These are phyloP conservation scores for Leccinum obscurum DNA, from an alignment of 768 basidiomycete genomes.

Conservation along the genomic window DNA sequence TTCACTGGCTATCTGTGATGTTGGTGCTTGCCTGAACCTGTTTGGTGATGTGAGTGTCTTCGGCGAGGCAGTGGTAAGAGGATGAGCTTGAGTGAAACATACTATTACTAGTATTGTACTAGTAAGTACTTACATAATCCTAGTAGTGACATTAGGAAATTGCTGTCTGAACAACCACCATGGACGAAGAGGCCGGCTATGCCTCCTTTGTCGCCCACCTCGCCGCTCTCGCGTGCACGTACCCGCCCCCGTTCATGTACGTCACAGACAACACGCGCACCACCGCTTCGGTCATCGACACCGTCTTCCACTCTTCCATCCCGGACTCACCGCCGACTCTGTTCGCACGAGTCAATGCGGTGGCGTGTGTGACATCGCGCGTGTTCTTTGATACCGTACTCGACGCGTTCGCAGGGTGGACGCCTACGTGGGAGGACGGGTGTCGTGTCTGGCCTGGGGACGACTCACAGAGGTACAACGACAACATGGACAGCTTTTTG, in stretches of 20 bases:
- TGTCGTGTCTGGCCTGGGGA: constrained; percentile 56
- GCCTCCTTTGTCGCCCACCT: constrained; percentile 25
- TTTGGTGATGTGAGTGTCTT: too few species aligned
- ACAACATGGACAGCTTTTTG: constrained; percentile 67
- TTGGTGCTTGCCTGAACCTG: too few species aligned
- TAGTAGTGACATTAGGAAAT: too few species aligned
- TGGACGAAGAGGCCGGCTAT: constrained; percentile 25
- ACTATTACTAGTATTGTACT: too few species aligned
- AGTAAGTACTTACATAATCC: too few species aligned
- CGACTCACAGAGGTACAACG: constrained; percentile 52
- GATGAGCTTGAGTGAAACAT: too few species aligned
- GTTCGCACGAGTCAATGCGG: constrained; percentile 52
- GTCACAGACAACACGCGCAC: constrained; percentile 57
- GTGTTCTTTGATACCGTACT: constrained; percentile 67
- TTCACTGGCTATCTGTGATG: too few species aligned
- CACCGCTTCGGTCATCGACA: constrained; percentile 39
- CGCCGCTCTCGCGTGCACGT: constrained; percentile 32
- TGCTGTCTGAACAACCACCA: too few species aligned
- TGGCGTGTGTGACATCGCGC: constrained; percentile 60
- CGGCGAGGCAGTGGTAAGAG: too few species aligned
- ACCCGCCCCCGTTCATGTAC: constrained; percentile 67
- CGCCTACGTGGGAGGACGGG: constrained; percentile 58
- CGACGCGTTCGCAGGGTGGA: constrained; percentile 59
- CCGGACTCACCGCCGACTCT: constrained; percentile 28
- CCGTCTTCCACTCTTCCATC: constrained; percentile 18